Conservation (phyloP, 257 asterid genomes). For the Plectranthus barbatus region DNA sequence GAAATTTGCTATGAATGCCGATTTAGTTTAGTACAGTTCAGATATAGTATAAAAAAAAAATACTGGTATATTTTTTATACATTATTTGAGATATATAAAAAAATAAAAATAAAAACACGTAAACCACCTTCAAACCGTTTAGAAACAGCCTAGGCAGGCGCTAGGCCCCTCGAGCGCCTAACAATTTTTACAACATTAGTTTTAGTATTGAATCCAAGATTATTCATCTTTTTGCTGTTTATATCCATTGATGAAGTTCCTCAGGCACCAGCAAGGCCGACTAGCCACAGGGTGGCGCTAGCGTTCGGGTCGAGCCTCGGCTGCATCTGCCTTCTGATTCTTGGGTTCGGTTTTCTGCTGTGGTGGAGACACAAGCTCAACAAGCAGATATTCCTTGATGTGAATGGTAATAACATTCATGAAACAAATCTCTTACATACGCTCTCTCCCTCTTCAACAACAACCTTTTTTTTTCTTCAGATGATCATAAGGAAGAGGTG, state of each 20-base stretch:
- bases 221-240: neutral
- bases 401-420: slow-evolving; percentile 55
- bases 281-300: slow-evolving; percentile 51
- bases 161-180: no score
- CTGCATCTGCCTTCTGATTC: slow-evolving; percentile 63
- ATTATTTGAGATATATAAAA: no score
- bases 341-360: slow-evolving; percentile 68
- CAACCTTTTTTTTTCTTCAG: slow-evolving; percentile 27
- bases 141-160: no score
- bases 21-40: no score
- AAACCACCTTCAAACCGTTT: no score
- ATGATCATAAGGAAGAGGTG: slow-evolving; percentile 57
- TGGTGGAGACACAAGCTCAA: slow-evolving; percentile 83
- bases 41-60: no score
- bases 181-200: no score
- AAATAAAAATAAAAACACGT: no score
- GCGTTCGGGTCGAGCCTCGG: slow-evolving; percentile 86
- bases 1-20: no score
- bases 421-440: neutral
- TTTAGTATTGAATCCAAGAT: no score
- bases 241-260: slow-evolving; percentile 24
- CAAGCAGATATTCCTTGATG: slow-evolving; percentile 67
- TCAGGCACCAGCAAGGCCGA: slow-evolving; percentile 30
- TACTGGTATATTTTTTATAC: no score
- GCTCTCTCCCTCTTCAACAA: neutral